Conservation (phyloP, 2,329 filamentous ascomycete species). For the Amylocarpus encephaloides region DNA sequence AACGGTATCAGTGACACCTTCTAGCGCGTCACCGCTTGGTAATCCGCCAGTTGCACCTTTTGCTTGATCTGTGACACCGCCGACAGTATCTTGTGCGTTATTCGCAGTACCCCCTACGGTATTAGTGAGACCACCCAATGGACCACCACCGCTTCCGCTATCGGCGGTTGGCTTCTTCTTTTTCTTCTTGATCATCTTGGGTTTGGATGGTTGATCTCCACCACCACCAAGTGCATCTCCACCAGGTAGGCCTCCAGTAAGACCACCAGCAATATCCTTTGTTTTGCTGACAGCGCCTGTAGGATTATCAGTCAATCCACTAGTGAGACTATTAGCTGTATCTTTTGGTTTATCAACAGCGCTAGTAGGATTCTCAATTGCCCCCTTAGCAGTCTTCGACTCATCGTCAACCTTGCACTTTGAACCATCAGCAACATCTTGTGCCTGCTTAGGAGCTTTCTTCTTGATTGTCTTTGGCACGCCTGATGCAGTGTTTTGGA, state of each 20-base stretch:
- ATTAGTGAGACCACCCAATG: constrained; percentile 1
- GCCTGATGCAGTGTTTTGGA: neutral
- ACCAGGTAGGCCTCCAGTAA: constrained; percentile 2
- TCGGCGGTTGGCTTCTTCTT: neutral
- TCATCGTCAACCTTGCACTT: constrained; percentile 1
- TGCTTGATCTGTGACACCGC: constrained; percentile 9
- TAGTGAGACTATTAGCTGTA: neutral
- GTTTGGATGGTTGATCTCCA: neutral
- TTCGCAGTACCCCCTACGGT: constrained; percentile 1
- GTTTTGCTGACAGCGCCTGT: neutral
- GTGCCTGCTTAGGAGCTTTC: neutral
- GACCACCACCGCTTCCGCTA: neutral
- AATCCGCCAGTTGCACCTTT: neutral
- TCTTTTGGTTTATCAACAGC: constrained; percentile 1
- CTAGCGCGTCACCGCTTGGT: neutral
- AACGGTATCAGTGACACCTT: neutral
- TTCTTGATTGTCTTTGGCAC: constrained; percentile 3
- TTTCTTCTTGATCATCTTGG: constrained; percentile 5
- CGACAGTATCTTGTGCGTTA: constrained; percentile 6
- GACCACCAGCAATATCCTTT: neutral
- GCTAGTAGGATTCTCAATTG: constrained; percentile 1
- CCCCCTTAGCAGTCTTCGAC: neutral
- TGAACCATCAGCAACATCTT: neutral
- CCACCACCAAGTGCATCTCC: constrained; percentile 2
- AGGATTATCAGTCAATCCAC: constrained; percentile 1